Base-by-base conservation (phyloP, 2,329 filamentous ascomycete species). In the Exophiala xenobiotica region DNA sequence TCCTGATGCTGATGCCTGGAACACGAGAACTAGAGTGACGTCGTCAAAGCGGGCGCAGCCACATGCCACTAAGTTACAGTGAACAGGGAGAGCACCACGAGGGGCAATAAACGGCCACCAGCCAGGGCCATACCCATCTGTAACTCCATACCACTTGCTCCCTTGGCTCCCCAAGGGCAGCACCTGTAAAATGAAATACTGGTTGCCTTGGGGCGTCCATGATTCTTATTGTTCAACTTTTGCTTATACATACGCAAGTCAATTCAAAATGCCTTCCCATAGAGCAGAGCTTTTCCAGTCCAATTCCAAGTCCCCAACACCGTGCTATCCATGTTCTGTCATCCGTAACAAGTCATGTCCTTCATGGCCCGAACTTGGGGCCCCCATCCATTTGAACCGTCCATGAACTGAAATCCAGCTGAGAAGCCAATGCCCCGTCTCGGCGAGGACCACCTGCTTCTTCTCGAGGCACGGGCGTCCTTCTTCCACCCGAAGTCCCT, bases 361-460 rank as follows among this genome's bases (percentile, higher is more conserved):
- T 16, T 12, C 18, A 23, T 18, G 26, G 33, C 35, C 20, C 46
- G 33, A 41, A 31, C 37, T 37, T 35, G 22, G 4, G n/a, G 18
- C 18, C 18, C 22, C n/a, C 6, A 14, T 12, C 14, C 24, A 23
- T 12, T 37, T 46, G 39, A 8, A 54, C 29, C 7, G 57, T 58
- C 57, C 57, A 59, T 14, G 54, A 49, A 46, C 57, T 56, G 22
- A 59, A 59, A 41, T 59, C 57, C 39, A 59, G 46, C 37, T 59
- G 57, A 33, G 49, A 37, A 12, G 54, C 54, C 27, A 59, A 39
- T 8, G 43, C 23, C 8, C 51, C 54, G 18, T 53, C 57, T 31
- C 49, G 55, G 14, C 41, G 39, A 31, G 20, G 12, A 6, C 45
- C 53, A 19, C 38, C 52, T 12, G 23, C 11, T 26, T 58, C 56